Evolutionary conservation across 2,329 filamentous ascomycete genomes (phyloP).

Genomic region (Botrytis porri): DNA sequence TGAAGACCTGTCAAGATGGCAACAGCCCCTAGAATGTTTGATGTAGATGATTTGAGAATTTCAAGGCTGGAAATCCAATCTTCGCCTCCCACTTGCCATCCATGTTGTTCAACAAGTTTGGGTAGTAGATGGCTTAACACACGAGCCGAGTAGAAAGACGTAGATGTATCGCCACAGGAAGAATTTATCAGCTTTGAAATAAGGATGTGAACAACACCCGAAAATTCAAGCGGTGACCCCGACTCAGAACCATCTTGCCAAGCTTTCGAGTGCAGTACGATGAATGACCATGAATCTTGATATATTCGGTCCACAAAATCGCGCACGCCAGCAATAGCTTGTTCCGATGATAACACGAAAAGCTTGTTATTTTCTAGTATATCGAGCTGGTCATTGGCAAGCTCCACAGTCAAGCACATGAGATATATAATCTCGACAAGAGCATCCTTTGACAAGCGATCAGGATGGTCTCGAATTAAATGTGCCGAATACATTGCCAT

Average conservation of each 20-base stretch:
- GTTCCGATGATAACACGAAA: constrained; percentile 45
- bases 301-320: constrained; percentile 4
- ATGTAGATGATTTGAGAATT: constrained; percentile 47
- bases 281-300: constrained; percentile 17
- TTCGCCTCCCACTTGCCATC: constrained; percentile 46
- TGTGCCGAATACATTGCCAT: constrained; percentile 69
- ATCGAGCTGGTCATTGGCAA: constrained; percentile 53
- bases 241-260: constrained; percentile 39
- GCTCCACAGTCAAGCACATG: constrained; percentile 49
- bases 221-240: constrained; percentile 31
- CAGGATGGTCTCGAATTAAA: constrained; percentile 49
- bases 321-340: constrained; percentile 34
- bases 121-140: constrained; percentile 51
- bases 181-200: constrained; percentile 46
- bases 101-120: constrained; percentile 47
- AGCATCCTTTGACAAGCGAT: constrained; percentile 42
- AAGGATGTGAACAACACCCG: constrained; percentile 43
- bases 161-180: constrained; percentile 43
- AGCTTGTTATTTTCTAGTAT: constrained; percentile 45
- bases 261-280: constrained; percentile 43
- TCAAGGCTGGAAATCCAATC: constrained; percentile 47
- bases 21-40: constrained; percentile 48
- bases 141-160: constrained; percentile 52
- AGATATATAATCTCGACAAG: constrained; percentile 52
- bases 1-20: constrained; percentile 53